A percentile compares a stretch with the other conserved stretches of the same genome.
Conservation (phyloP, 1,284 basidiomycete genomes). For the Trichosporon sp. region DNA sequence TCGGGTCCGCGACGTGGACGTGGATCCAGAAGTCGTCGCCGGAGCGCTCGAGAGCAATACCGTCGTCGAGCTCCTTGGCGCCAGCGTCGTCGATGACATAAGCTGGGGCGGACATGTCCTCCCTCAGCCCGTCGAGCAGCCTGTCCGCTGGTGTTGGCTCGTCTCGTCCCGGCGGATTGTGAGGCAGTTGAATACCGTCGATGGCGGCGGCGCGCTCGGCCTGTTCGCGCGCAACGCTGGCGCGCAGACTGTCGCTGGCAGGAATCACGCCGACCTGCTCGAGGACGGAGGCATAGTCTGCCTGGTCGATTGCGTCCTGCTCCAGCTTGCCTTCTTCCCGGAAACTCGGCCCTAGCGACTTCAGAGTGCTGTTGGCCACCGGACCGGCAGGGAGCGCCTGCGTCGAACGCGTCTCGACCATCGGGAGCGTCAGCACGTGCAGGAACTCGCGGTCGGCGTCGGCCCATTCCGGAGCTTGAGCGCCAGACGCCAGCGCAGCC, state of each 20-base stretch:
- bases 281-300: constrained; percentile 53
- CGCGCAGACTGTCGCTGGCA: constrained; percentile 59
- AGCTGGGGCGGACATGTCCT: constrained; percentile 73
- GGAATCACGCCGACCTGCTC: constrained; percentile 64
- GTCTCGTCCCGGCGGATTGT: constrained; percentile 7
- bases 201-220: constrained; percentile 21
- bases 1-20: constrained; percentile 90
- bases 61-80: constrained; percentile 92
- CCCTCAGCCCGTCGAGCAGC: constrained; percentile 50
- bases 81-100: constrained; percentile 81
- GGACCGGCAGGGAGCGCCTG: constrained; percentile 61
- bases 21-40: constrained; percentile 73
- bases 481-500: constrained; percentile 7
- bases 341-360: constrained; percentile 49
- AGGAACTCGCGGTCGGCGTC: constrained; percentile 61
- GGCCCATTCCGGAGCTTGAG: constrained; percentile 52
- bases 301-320: constrained; percentile 47
- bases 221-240: constrained; percentile 25
- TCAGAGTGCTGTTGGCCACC: constrained; percentile 59
- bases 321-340: constrained; percentile 28
- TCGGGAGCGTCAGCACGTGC: constrained; percentile 59
- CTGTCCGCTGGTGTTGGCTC: constrained; percentile 14
- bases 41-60: constrained; percentile 70
- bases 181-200: constrained; percentile 28
- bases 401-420: constrained; percentile 58